Conservation (phyloP, 257 asterid genomes). For the Anisodus tanguticus region DNA sequence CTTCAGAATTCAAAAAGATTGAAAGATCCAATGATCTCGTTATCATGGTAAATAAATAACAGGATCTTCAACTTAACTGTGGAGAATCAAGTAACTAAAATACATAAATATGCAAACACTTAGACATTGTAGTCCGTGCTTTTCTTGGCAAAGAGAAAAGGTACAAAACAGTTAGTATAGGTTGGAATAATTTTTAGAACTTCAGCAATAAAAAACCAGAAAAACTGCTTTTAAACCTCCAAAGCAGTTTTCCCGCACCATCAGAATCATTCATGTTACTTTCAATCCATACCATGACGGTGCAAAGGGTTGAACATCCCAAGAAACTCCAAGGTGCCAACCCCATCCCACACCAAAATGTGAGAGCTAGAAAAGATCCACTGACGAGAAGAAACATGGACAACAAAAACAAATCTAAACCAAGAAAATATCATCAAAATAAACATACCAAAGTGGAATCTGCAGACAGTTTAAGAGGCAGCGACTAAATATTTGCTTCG, state of each 20-base stretch:
- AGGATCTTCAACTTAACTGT: constrained; percentile 9
- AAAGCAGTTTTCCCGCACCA: background rate
- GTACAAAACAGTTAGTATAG: background rate
- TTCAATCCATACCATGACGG: background rate
- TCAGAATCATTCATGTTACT: constrained; percentile 24
- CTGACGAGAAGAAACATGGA: constrained; percentile 14
- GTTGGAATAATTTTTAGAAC: constrained; percentile 23
- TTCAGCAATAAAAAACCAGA: constrained; percentile 10
- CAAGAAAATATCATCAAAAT: constrained; percentile 1
- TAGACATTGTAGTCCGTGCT: background rate
- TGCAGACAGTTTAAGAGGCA: constrained; percentile 88
- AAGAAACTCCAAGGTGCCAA: background rate
- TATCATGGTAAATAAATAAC: constrained; percentile 21
- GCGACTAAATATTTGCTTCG: constrained; percentile 88
- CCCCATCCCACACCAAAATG: constrained; percentile 15
- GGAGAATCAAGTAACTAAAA: background rate
- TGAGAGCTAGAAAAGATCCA: constrained; percentile 6
- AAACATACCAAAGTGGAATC: constrained; percentile 83
- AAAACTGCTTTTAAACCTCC: constrained; percentile 16
- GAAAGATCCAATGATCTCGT: constrained; percentile 20
- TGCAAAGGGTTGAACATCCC: background rate
- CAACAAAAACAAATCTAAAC: background rate
- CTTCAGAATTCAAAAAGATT: background rate
- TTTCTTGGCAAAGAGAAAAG: constrained; percentile 4
- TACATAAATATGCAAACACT: background rate